These are phyloP conservation scores for Gonapodya prolifera DNA, from an alignment of 192 early-diverging fungal species.

Conservation along the genomic window DNA sequence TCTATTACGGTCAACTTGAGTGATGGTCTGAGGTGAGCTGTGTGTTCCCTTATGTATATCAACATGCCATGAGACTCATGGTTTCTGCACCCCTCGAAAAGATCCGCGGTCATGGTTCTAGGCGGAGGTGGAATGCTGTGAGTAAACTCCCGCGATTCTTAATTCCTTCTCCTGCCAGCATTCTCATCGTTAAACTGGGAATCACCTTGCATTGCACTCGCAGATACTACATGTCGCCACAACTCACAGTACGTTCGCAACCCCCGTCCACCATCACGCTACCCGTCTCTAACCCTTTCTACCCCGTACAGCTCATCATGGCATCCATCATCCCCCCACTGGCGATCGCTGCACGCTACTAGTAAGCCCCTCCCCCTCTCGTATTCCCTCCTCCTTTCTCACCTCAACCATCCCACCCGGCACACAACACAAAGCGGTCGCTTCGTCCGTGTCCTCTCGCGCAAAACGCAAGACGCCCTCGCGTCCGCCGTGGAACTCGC, in stretches of 20 bases:
- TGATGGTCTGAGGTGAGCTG: neutral
- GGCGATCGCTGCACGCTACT: constrained; percentile 50
- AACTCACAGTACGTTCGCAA: neutral
- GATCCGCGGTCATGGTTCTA: no score
- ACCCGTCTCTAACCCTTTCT: neutral
- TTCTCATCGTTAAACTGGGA: no score
- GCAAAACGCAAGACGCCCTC: constrained; percentile 50
- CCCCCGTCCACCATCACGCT: neutral
- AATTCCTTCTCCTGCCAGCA: no score
- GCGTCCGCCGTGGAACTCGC: constrained; percentile 49
- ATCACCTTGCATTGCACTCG: no score
- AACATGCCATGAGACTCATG: no score
- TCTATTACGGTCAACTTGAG: neutral
- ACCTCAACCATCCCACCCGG: no score
- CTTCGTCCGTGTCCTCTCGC: constrained; percentile 46
- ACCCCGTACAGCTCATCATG: constrained; percentile 31
- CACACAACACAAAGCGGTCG: constrained; percentile 50
- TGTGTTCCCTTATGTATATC: neutral
- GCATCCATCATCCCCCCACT: constrained; percentile 61
- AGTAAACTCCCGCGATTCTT: no score
- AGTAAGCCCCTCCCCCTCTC: no score
- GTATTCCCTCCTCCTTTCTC: no score
- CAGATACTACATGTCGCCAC: no score
- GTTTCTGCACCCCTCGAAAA: no score
- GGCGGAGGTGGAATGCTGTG: no score